Evolutionary conservation across 805 yeast species (phyloP).

Genomic region (Candida sakaeoensis): DNA sequence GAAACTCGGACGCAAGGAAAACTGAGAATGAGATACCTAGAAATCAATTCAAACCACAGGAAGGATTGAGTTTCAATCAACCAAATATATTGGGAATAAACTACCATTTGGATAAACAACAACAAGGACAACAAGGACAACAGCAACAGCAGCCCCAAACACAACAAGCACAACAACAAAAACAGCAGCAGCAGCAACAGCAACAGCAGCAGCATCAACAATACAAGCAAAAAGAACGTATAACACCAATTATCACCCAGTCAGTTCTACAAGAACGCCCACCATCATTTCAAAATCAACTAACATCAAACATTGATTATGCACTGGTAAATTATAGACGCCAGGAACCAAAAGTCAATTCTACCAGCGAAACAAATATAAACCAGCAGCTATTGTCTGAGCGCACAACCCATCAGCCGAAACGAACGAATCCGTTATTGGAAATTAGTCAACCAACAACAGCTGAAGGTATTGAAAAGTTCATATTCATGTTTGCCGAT

Average conservation of each 20-base stretch:
- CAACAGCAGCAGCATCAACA: background rate
- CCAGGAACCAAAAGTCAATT: background rate
- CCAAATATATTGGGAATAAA: conserved; percentile 10
- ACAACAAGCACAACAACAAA: no score
- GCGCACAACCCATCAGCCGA: background rate
- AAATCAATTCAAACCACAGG: conserved; percentile 25
- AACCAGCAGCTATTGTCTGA: conserved; percentile 5
- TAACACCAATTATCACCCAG: background rate
- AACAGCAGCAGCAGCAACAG: background rate
- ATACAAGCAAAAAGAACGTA: background rate
- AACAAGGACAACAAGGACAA: no score
- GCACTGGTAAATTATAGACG: background rate
- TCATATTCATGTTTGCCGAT: conserved; percentile 40
- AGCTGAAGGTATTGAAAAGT: conserved; percentile 36
- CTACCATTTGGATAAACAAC: conserved; percentile 5
- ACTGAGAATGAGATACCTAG: conserved; percentile 10
- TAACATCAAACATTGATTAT: background rate
- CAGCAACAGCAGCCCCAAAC: conserved; percentile 4
- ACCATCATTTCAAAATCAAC: conserved; percentile 8
- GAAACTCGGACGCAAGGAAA: conserved; percentile 8
- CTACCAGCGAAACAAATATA: background rate
- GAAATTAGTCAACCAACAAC: conserved; percentile 13
- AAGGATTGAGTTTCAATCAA: conserved; percentile 22
- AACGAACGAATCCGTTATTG: background rate
- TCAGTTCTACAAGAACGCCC: background rate